Evolutionary conservation across 2,329 filamentous ascomycete species (phyloP).

Genomic region (Colletotrichum sublineola): DNA sequence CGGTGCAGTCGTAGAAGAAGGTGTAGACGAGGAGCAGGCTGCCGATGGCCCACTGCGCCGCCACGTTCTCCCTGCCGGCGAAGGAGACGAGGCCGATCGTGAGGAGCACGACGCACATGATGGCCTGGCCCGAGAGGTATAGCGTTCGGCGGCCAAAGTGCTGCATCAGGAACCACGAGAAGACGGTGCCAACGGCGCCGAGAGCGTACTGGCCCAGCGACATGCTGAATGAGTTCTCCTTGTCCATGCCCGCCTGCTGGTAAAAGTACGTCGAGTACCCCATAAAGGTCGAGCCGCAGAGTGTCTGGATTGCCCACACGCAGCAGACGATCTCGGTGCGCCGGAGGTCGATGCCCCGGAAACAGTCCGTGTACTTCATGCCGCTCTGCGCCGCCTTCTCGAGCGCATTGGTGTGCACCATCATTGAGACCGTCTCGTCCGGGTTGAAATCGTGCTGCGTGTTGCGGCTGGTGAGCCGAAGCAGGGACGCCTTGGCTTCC

Average conservation of each 20-base stretch:
- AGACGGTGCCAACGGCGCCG: conserved; percentile 59
- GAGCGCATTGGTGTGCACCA: conserved; percentile 64
- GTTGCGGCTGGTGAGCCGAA: conserved; percentile 54
- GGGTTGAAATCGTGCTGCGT: conserved; percentile 51
- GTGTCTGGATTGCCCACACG: conserved; percentile 56
- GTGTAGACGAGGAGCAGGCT: conserved; percentile 60
- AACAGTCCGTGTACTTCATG: conserved; percentile 61
- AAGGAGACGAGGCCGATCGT: conserved; percentile 59
- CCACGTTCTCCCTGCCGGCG: conserved; percentile 58
- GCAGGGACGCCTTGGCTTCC: conserved; percentile 55
- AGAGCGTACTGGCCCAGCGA: conserved; percentile 59
- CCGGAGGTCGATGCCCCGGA: conserved; percentile 60
- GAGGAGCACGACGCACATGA: conserved; percentile 56
- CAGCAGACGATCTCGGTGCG: conserved; percentile 60
- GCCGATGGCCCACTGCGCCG: conserved; percentile 63
- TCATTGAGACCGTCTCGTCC: conserved; percentile 63
- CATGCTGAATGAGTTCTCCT: conserved; percentile 55
- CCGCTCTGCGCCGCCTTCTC: conserved; percentile 58
- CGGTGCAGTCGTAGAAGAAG: conserved; percentile 59
- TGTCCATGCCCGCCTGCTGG: conserved; percentile 57
- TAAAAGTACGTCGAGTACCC: conserved; percentile 57
- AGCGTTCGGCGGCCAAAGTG: conserved; percentile 61
- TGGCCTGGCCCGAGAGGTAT: conserved; percentile 58
- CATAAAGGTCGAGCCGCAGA: conserved; percentile 56
- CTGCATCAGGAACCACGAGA: conserved; percentile 60